Evolutionary conservation across 192 early-diverging fungal species (phyloP).

Genomic region (Coemansia umbellata): DNA sequence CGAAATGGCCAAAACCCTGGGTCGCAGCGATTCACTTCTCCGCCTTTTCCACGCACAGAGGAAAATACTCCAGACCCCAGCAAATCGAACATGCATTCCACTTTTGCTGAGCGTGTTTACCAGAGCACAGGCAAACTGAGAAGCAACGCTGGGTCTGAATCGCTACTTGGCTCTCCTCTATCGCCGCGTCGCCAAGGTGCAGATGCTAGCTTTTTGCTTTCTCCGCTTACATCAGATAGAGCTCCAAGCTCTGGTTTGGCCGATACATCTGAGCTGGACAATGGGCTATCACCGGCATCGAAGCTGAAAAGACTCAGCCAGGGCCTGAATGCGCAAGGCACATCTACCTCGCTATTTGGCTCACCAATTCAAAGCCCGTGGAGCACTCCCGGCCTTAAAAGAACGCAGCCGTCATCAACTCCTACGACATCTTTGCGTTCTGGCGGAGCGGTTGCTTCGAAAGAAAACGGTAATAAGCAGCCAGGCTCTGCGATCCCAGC

Average conservation of each 20-base stretch:
- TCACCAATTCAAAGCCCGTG: neutral
- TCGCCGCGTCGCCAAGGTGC: neutral
- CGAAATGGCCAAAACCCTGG: conserved; percentile 3
- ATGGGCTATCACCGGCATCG: neutral
- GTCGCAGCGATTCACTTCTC: conserved; percentile 12
- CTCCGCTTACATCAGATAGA: neutral
- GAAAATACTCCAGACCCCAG: neutral
- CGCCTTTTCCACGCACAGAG: conserved; percentile 12
- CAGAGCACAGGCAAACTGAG: conserved; percentile 22
- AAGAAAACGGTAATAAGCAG: neutral
- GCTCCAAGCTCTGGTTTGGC: neutral
- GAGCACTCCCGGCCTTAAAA: neutral
- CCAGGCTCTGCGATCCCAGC: conserved; percentile 35
- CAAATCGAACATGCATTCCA: conserved; percentile 4
- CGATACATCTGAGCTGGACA: neutral
- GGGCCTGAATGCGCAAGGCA: neutral
- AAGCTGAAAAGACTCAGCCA: neutral
- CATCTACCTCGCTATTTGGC: conserved; percentile 1
- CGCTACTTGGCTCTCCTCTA: neutral
- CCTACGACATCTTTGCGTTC: neutral
- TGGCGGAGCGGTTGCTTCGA: neutral
- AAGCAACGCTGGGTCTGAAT: neutral
- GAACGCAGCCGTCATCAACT: conserved; percentile 2
- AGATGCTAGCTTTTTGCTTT: neutral
- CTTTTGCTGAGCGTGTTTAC: conserved; percentile 45